phyloP scores from a whole-genome alignment of 2,329 filamentous ascomycete genomes.

The Alternaria sp. region DNA sequence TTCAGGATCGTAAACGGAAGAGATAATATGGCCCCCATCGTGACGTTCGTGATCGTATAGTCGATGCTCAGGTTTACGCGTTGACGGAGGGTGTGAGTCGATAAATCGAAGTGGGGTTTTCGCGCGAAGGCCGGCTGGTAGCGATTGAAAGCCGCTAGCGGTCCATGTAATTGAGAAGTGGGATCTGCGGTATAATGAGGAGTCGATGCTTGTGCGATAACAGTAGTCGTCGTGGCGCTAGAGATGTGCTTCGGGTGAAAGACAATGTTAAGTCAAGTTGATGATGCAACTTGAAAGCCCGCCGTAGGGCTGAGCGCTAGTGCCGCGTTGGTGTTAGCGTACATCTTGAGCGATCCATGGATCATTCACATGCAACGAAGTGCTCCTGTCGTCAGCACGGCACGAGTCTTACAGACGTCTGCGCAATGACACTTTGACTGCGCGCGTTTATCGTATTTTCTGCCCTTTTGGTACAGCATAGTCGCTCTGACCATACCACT shows the following conservation, averaged over 20 bases:
- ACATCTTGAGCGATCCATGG: not conserved
- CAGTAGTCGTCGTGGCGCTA: not conserved
- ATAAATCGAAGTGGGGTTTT: not conserved
- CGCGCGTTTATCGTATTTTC: not conserved
- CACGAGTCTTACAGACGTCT: not conserved
- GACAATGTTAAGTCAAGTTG: constrained; percentile 3
- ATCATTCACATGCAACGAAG: not conserved
- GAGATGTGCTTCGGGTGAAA: not conserved
- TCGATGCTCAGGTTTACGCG: not conserved
- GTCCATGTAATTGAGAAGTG: not conserved
- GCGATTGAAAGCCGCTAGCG: not conserved
- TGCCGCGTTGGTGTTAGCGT: not conserved
- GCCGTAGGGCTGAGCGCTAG: constrained; percentile 13
- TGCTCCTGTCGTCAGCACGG: not conserved
- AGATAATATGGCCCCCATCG: constrained; percentile 41
- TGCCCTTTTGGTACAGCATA: not conserved
- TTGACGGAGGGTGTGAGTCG: not conserved
- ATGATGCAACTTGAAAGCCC: constrained; percentile 15
- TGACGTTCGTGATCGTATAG: not conserved
- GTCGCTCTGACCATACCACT: not conserved
- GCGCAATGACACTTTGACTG: not conserved
- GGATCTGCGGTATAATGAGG: not conserved
- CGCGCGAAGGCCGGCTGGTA: not conserved
- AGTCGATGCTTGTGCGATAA: not conserved
- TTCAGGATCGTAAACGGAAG: constrained; percentile 47